Percentiles rank a stretch among this genome's conserved stretches.
These are phyloP conservation scores for Phragmites australis DNA, from an alignment of 176 grass and related monocot genomes.

Conservation along the genomic window DNA sequence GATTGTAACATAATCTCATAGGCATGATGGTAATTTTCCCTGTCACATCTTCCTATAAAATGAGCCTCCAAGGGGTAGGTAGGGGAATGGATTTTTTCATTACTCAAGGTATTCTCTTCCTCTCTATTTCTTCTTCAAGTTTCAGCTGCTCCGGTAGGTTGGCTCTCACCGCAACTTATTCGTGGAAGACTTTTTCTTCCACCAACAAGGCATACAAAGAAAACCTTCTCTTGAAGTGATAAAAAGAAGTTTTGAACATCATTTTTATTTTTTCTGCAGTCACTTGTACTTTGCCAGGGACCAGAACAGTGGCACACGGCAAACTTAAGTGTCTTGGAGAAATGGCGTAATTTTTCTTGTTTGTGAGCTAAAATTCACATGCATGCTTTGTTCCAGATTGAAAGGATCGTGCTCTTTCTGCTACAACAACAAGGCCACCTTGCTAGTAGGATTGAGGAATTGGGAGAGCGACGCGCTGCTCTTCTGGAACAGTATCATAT, in stretches of 20 bases:
- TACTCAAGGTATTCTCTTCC: too few relatives aligned
- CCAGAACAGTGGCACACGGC: not conserved
- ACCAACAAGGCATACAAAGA: too few relatives aligned
- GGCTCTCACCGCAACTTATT: too few relatives aligned
- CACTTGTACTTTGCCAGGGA: not conserved
- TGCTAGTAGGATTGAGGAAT: constrained; percentile 70
- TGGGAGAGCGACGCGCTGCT: constrained; percentile 56
- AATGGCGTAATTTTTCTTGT: not conserved
- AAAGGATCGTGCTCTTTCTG: constrained; percentile 92
- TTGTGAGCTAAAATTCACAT: constrained; percentile 11
- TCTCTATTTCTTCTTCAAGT: too few relatives aligned
- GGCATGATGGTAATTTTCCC: too few relatives aligned
- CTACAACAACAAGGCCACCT: constrained; percentile 90
- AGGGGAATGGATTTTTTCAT: too few relatives aligned
- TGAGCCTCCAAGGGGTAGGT: too few relatives aligned
- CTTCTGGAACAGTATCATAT: constrained; percentile 64
- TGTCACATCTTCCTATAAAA: too few relatives aligned
- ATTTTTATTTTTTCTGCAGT: not conserved
- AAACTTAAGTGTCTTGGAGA: not conserved
- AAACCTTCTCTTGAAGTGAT: constrained; percentile 25
- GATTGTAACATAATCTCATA: too few relatives aligned
- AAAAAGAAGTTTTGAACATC: not conserved
- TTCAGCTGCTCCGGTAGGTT: too few relatives aligned
- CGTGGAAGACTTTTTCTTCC: too few relatives aligned
- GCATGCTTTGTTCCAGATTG: constrained; percentile 60